phyloP scores from a whole-genome alignment of 805 yeast genomes.

The Yarrowia sp. region DNA sequence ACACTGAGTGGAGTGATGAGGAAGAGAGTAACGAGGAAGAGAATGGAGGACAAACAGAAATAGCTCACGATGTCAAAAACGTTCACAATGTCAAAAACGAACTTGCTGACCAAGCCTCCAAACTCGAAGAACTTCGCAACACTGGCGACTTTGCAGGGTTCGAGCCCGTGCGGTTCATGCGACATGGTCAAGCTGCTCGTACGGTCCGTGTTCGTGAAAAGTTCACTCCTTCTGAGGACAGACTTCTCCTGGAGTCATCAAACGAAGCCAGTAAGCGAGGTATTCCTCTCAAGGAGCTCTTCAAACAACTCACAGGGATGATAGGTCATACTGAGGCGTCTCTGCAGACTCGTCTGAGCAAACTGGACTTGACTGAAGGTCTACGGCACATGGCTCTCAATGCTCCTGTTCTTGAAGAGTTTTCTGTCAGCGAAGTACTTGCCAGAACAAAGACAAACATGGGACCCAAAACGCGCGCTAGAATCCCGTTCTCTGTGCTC shows the following conservation, averaged over 20 bases:
- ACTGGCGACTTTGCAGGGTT: too few species aligned
- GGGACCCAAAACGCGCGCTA: background rate
- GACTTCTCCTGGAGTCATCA: conserved; percentile 1
- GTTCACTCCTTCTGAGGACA: conserved; percentile 8
- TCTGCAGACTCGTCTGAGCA: conserved; percentile 3
- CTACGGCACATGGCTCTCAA: background rate
- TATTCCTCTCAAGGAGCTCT: background rate
- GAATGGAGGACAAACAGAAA: too few species aligned
- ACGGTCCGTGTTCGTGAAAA: background rate
- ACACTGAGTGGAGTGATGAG: background rate
- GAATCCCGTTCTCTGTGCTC: conserved; percentile 6
- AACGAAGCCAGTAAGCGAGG: background rate
- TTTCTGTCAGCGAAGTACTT: background rate
- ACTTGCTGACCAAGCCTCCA: background rate
- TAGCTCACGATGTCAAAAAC: too few species aligned
- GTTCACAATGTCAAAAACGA: background rate
- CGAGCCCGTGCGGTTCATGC: too few species aligned
- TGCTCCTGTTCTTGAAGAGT: background rate
- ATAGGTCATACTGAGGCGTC: conserved; percentile 16
- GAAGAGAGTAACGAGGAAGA: background rate
- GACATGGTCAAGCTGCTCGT: too few species aligned
- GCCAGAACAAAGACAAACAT: background rate
- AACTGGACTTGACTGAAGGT: background rate
- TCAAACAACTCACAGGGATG: background rate
- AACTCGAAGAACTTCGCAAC: too few species aligned